Evolutionary conservation across 345 rosid genomes (phyloP).

Genomic region (Diplotaxis tenuifolia): DNA sequence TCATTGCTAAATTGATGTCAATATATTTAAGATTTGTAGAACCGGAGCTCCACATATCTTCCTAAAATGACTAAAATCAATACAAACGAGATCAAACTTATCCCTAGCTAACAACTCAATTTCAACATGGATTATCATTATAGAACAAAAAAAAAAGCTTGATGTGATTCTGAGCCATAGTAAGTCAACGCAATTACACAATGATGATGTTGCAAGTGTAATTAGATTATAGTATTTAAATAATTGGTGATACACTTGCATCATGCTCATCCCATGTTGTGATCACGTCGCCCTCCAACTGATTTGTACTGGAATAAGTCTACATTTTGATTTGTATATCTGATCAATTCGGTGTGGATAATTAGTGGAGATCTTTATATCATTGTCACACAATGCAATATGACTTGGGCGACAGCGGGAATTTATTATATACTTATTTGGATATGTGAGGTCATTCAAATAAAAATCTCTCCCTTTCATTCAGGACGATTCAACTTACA

Average conservation of each 20-base stretch:
- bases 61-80: slow-evolving; percentile 1
- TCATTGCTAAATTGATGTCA: neutral
- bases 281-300: slow-evolving; percentile 28
- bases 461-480: slow-evolving; percentile 2
- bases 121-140: slow-evolving; percentile 1
- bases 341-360: slow-evolving; percentile 6
- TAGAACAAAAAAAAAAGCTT: neutral
- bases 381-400: neutral
- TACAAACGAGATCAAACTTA: neutral
- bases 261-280: slow-evolving; percentile 26
- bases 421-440: neutral
- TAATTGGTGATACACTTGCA: slow-evolving; percentile 9
- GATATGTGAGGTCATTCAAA: slow-evolving; percentile 12
- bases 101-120: neutral
- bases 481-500: slow-evolving; percentile 2
- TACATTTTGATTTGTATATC: neutral
- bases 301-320: neutral
- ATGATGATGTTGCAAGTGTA: neutral
- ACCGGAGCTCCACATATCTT: slow-evolving; percentile 7
- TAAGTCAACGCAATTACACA: slow-evolving; percentile 22
- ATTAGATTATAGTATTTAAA: slow-evolving; percentile 4
- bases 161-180: neutral
- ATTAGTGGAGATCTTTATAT: slow-evolving; percentile 2
- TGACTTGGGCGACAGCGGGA: slow-evolving; percentile 7
- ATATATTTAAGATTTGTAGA: neutral